phyloP scores from a whole-genome alignment of 176 grass and related monocot species.

The Oryza brachyantha region DNA sequence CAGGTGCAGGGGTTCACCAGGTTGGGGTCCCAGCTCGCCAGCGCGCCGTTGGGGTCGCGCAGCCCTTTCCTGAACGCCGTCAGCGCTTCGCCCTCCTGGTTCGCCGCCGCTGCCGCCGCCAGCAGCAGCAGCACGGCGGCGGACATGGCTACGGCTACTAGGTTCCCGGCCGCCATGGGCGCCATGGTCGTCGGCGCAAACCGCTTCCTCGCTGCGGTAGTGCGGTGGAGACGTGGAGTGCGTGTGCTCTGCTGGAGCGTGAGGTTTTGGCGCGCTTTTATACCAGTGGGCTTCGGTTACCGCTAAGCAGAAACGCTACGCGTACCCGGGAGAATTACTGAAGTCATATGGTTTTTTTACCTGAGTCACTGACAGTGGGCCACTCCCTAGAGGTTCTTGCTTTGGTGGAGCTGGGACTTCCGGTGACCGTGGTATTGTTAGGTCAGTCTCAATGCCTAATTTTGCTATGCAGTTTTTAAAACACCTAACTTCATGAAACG shows the following conservation, averaged over 20 bases:
- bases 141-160: background rate
- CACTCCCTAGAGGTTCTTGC: background rate
- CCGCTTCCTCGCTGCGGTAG: background rate
- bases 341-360: too few relatives aligned
- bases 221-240: too few relatives aligned
- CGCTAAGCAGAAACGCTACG: too few relatives aligned
- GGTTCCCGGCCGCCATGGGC: conserved; percentile 8
- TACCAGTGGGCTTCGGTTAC: too few relatives aligned
- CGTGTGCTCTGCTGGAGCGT: background rate
- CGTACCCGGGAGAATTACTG: too few relatives aligned
- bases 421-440: background rate
- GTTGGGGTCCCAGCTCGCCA: conserved; percentile 53
- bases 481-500: too few relatives aligned
- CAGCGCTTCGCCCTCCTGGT: conserved; percentile 47
- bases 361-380: background rate
- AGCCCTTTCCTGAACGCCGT: conserved; percentile 32
- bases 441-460: too few relatives aligned
- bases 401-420: background rate
- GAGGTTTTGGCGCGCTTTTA: background rate
- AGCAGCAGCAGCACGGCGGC: background rate
- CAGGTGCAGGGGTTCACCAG: conserved; percentile 78
- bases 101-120: background rate
- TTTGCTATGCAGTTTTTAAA: too few relatives aligned
- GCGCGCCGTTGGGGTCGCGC: conserved; percentile 42
- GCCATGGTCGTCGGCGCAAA: too few relatives aligned